A percentile compares a stretch with the other conserved stretches of the same genome.
Conservation (phyloP, 2,329 filamentous ascomycete genomes). For the Sarocladium brachiariae region DNA sequence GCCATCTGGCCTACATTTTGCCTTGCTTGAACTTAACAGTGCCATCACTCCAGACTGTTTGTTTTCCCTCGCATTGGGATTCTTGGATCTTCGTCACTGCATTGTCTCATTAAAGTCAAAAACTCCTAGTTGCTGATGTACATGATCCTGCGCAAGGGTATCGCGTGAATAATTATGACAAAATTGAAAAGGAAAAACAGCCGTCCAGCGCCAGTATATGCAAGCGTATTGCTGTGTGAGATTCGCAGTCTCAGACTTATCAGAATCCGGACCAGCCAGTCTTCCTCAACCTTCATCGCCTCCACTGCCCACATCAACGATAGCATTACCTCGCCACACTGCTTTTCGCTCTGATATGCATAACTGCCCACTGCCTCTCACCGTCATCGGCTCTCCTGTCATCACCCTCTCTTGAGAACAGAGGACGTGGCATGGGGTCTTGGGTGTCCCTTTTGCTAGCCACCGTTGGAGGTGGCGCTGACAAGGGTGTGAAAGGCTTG, state of each 20-base stretch:
- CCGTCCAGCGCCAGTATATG: too few species aligned
- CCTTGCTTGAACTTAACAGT: too few species aligned
- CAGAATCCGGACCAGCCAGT: slow-evolving; percentile 1
- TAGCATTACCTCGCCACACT: slow-evolving; percentile 3
- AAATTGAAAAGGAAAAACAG: too few species aligned
- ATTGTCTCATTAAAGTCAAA: neutral
- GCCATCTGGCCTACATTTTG: neutral
- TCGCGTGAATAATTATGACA: neutral
- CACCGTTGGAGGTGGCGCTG: neutral
- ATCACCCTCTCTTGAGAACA: slow-evolving; percentile 22
- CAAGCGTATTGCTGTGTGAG: slow-evolving; percentile 1
- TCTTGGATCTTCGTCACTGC: too few species aligned
- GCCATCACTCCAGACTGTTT: too few species aligned
- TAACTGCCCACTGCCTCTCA: slow-evolving; percentile 20
- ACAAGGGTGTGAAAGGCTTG: neutral
- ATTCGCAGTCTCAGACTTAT: neutral
- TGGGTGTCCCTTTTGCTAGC: slow-evolving; percentile 5
- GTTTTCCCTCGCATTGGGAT: too few species aligned
- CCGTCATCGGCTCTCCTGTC: slow-evolving; percentile 21
- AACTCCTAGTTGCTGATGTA: too few species aligned
- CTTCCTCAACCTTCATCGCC: neutral
- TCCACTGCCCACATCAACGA: too few species aligned
- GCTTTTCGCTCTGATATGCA: slow-evolving; percentile 21
- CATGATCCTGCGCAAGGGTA: neutral
- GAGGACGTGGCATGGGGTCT: slow-evolving; percentile 19